Evolutionary conservation across 148 eudicot genomes (phyloP).

Genomic region (Rhododendron henanense): DNA sequence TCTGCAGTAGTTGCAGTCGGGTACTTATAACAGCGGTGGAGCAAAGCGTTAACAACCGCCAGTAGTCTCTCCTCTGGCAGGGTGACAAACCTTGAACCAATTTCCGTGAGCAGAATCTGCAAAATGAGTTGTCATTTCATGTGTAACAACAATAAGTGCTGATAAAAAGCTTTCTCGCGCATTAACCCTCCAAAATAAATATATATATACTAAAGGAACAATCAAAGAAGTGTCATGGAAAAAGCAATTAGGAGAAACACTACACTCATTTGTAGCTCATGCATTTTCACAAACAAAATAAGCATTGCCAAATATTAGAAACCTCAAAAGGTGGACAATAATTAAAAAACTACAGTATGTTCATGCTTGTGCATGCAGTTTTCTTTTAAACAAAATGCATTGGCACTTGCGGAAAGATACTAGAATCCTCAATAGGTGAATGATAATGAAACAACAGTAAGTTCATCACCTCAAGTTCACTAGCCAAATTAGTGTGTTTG

Average conservation of each 20-base stretch:
- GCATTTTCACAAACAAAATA: background rate
- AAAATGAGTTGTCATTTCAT: constrained; percentile 4
- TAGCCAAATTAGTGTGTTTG: constrained; percentile 94
- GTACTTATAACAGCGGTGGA: constrained; percentile 95
- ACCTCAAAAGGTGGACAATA: background rate
- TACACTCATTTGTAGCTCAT: background rate
- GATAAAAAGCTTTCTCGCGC: background rate
- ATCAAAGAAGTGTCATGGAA: background rate
- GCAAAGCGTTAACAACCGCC: constrained; percentile 92
- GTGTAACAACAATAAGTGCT: background rate
- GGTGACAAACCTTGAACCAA: constrained; percentile 97
- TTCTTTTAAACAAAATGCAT: background rate
- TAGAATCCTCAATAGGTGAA: background rate
- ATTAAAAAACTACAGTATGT: background rate
- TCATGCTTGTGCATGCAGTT: background rate
- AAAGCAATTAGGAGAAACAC: background rate
- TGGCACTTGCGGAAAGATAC: background rate
- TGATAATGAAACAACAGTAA: background rate
- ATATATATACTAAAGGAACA: background rate
- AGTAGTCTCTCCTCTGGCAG: constrained; percentile 98
- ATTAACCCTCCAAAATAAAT: background rate
- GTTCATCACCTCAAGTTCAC: constrained; percentile 81
- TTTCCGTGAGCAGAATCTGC: constrained; percentile 88
- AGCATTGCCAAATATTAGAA: background rate
- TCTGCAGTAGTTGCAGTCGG: constrained; percentile 97